Conservation (phyloP, 192 early-diverging fungal species). For the Spizellomyces sp. region DNA sequence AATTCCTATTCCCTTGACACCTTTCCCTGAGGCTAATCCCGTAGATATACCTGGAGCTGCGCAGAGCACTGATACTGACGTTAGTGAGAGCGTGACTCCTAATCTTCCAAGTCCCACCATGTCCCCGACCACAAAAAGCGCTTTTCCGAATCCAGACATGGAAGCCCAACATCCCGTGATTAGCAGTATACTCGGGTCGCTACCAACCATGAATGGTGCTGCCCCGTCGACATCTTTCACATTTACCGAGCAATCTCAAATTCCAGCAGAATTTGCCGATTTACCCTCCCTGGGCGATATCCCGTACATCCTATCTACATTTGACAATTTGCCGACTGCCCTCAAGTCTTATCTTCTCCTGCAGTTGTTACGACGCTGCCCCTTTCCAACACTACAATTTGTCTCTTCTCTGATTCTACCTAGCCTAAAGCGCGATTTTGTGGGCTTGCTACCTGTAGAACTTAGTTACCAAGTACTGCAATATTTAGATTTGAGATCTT, state of each 20-base stretch:
- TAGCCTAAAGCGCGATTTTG: constrained; percentile 88
- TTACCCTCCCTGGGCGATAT: constrained; percentile 37
- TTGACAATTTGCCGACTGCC: constrained; percentile 73
- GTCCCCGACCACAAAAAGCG: constrained; percentile 39
- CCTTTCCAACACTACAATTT: constrained; percentile 84
- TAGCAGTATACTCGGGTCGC: background rate
- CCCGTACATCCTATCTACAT: constrained; percentile 68
- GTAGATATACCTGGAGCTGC: constrained; percentile 6
- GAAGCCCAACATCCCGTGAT: background rate
- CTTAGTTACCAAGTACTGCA: constrained; percentile 72
- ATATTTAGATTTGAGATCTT: constrained; percentile 77
- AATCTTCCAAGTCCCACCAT: constrained; percentile 53
- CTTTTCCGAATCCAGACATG: background rate
- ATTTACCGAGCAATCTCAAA: background rate
- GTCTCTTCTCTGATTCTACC: constrained; percentile 88
- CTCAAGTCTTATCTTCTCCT: constrained; percentile 88
- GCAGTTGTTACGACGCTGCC: constrained; percentile 82
- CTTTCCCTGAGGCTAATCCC: constrained; percentile 20
- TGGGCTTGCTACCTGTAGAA: constrained; percentile 58
- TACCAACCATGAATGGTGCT: background rate
- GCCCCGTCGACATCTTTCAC: background rate
- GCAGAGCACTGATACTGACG: background rate
- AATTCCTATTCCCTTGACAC: constrained; percentile 17
- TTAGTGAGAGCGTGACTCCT: constrained; percentile 5
- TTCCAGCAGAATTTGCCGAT: constrained; percentile 25